Conservation (phyloP, 495 filamentous ascomycete species). For the Apodospora peruviana region DNA sequence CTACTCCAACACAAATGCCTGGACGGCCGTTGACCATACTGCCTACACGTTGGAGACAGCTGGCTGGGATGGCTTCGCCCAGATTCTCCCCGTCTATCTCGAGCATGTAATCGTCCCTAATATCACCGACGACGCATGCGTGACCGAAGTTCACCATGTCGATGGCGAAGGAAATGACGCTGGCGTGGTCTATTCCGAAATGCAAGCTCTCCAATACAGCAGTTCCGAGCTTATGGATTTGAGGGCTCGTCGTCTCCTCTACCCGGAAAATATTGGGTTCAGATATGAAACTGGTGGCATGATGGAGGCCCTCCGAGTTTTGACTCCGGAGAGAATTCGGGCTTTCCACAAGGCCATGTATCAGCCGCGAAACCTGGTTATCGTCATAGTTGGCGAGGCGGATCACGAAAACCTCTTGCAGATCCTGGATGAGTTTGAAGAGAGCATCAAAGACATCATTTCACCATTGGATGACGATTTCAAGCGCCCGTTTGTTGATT, state of each 20-base stretch:
- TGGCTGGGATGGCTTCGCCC: slow-evolving; percentile 93
- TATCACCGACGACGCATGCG: slow-evolving; percentile 84
- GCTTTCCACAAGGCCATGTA: slow-evolving; percentile 96
- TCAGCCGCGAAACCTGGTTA: slow-evolving; percentile 89
- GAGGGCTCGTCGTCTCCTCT: slow-evolving; percentile 67
- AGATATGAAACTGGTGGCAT: slow-evolving; percentile 96
- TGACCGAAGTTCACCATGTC: slow-evolving; percentile 95
- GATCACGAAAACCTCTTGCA: slow-evolving; percentile 74
- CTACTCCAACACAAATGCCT: slow-evolving; percentile 93
- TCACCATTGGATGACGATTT: slow-evolving; percentile 69
- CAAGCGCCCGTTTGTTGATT: slow-evolving; percentile 80
- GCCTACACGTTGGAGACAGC: slow-evolving; percentile 92
- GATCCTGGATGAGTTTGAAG: slow-evolving; percentile 83
- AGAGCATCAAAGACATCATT: slow-evolving; percentile 74
- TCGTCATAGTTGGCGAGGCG: slow-evolving; percentile 85
- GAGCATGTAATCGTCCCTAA: slow-evolving; percentile 91
- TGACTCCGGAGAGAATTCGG: slow-evolving; percentile 85
- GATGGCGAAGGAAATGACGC: slow-evolving; percentile 92
- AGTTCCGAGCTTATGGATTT: slow-evolving; percentile 80
- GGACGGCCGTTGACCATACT: slow-evolving; percentile 94
- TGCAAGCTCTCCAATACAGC: slow-evolving; percentile 91
- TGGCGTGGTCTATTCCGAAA: slow-evolving; percentile 97
- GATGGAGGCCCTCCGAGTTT: slow-evolving; percentile 81
- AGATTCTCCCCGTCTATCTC: slow-evolving; percentile 90
- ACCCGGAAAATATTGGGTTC: slow-evolving; percentile 86